Conservation (phyloP, 1,139 yeast genomes). For the Citeromyces hawaiiensis region DNA sequence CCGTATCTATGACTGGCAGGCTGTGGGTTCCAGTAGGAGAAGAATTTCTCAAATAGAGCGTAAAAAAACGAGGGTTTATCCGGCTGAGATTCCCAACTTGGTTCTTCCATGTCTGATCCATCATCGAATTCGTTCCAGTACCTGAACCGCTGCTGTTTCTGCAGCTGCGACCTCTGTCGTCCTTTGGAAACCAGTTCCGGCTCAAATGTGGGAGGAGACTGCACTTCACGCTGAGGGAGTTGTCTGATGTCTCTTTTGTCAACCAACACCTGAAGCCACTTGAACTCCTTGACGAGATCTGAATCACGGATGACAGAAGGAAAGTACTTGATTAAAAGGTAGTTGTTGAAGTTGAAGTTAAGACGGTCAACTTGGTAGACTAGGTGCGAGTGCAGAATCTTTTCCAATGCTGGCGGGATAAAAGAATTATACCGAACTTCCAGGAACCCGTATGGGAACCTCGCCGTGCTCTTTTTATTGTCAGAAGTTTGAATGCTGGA, state of each 20-base stretch:
- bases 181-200: constrained; percentile 13
- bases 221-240: constrained; percentile 16
- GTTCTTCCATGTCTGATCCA: constrained; percentile 22
- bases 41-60: constrained; percentile 6
- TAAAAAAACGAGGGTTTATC: constrained; percentile 4
- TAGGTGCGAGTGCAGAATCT: constrained; percentile 19
- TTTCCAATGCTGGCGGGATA: constrained; percentile 19
- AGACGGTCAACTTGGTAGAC: constrained; percentile 20
- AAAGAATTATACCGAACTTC: constrained; percentile 28
- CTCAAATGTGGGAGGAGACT: background rate
- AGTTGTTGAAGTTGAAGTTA: constrained; percentile 18
- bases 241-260: constrained; percentile 19
- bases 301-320: constrained; percentile 12
- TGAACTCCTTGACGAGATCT: constrained; percentile 11
- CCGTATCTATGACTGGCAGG: constrained; percentile 1
- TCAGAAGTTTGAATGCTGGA: constrained; percentile 14
- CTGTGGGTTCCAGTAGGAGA: background rate
- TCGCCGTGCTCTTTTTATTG: constrained; percentile 9
- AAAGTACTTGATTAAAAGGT: constrained; percentile 13
- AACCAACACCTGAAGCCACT: constrained; percentile 19
- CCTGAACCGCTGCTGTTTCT: constrained; percentile 11
- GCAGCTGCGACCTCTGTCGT: constrained; percentile 19
- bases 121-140: constrained; percentile 70
- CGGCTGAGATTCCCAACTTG: constrained; percentile 2
- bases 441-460: constrained; percentile 32